Conservation (phyloP, 2,329 filamentous ascomycete species). For the Aureobasidium namibiae region DNA sequence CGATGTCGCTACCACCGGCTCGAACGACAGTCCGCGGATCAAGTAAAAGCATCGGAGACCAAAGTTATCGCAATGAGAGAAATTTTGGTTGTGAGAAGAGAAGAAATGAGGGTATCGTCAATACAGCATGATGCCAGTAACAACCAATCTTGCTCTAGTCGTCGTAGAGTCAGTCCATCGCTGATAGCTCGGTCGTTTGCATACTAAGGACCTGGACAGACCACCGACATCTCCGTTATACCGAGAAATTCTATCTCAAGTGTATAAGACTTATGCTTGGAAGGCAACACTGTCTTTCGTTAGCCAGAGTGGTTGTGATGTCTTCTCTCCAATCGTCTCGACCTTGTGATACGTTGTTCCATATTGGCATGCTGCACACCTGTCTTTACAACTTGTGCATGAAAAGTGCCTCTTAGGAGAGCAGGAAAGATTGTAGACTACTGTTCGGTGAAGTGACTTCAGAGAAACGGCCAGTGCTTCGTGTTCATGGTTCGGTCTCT, state of each 20-base stretch:
- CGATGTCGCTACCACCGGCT: background rate
- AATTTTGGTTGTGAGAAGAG: background rate
- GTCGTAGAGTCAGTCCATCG: no score
- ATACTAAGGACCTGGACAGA: no score
- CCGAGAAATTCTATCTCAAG: background rate
- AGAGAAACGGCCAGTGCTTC: no score
- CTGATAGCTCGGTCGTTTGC: background rate
- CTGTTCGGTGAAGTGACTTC: no score
- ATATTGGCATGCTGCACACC: background rate
- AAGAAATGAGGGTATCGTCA: background rate
- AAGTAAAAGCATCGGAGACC: background rate
- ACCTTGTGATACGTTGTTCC: background rate
- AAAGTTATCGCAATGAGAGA: background rate
- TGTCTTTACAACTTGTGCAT: background rate
- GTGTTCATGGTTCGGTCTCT: background rate
- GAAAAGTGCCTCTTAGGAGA: background rate
- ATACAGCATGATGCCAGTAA: background rate
- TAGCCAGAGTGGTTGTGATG: background rate
- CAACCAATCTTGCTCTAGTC: background rate
- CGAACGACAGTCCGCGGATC: background rate
- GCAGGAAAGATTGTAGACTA: no score
- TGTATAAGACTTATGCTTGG: background rate
- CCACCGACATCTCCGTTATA: background rate
- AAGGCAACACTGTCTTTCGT: background rate
- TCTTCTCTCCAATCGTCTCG: background rate